These are phyloP conservation scores for Rutstroemia sp. DNA, from an alignment of 2,329 filamentous ascomycete genomes.

Conservation along the genomic window DNA sequence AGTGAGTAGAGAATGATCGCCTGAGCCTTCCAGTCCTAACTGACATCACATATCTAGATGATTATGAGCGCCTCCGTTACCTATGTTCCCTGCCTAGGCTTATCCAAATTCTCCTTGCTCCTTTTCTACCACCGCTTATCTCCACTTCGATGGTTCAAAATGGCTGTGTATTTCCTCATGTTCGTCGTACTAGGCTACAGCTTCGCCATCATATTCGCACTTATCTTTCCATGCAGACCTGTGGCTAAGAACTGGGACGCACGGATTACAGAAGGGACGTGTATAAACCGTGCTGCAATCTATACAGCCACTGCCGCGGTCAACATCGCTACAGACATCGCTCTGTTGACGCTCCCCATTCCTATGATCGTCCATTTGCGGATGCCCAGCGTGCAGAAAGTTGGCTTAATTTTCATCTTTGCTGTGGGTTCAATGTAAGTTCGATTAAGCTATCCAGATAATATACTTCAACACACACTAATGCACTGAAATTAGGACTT, in stretches of 20 bases:
- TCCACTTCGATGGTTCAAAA: neutral
- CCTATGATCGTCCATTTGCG: neutral
- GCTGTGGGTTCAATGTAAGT: conserved; percentile 2
- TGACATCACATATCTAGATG: neutral
- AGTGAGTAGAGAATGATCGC: neutral
- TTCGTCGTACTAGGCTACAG: neutral
- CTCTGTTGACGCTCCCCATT: neutral
- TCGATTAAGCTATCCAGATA: neutral
- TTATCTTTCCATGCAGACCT: neutral
- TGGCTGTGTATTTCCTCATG: neutral
- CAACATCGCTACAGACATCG: neutral
- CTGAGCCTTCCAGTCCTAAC: neutral
- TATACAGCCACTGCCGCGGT: neutral
- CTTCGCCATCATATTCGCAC: conserved; percentile 1
- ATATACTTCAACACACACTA: too few species aligned
- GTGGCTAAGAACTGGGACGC: neutral
- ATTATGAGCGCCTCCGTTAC: conserved; percentile 2
- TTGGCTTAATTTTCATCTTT: conserved; percentile 4
- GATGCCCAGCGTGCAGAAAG: conserved; percentile 1
- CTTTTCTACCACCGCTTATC: conserved; percentile 3
- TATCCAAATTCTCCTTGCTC: conserved; percentile 3
- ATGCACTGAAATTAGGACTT: neutral
- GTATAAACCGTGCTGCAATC: neutral
- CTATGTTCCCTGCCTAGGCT: conserved; percentile 3
- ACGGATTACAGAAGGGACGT: neutral